phyloP scores from a whole-genome alignment of 2,329 filamentous ascomycete species.

The Colletotrichum sp. region DNA sequence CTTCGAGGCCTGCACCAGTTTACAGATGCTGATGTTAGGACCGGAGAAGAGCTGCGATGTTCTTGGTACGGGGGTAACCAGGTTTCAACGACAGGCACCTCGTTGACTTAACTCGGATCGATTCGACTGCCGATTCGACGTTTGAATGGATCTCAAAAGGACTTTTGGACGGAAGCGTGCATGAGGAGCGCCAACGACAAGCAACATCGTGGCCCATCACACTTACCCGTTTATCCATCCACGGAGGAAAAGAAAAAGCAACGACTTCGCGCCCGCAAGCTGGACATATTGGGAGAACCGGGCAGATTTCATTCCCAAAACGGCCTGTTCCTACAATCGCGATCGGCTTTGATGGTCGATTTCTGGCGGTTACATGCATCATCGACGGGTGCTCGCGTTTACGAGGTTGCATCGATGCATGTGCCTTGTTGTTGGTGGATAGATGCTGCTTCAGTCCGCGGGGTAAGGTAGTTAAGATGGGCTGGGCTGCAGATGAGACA shows the following conservation, averaged over 20 bases:
- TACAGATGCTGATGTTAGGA: fast-evolving
- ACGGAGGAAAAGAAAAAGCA: not conserved
- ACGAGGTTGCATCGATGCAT: not conserved
- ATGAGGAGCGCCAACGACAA: not conserved
- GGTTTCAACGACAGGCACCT: too few species aligned
- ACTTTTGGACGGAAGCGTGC: not conserved
- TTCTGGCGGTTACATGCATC: not conserved
- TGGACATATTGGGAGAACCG: not conserved
- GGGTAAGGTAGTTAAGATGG: not conserved
- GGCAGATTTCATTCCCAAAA: not conserved
- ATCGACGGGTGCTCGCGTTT: not conserved
- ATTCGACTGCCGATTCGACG: not conserved
- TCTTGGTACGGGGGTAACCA: not conserved
- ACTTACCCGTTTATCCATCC: not conserved
- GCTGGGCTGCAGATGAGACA: not conserved
- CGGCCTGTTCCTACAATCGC: not conserved
- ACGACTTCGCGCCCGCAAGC: not conserved
- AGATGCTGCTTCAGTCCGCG: not conserved
- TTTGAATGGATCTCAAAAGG: not conserved
- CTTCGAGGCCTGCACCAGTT: not conserved
- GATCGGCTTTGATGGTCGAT: not conserved
- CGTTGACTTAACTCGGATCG: not conserved
- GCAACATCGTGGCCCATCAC: not conserved
- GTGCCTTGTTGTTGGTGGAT: not conserved
- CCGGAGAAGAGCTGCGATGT: not conserved